Evolutionary conservation across 2,329 filamentous ascomycete species (phyloP).

Genomic region (Xylaria sp.): DNA sequence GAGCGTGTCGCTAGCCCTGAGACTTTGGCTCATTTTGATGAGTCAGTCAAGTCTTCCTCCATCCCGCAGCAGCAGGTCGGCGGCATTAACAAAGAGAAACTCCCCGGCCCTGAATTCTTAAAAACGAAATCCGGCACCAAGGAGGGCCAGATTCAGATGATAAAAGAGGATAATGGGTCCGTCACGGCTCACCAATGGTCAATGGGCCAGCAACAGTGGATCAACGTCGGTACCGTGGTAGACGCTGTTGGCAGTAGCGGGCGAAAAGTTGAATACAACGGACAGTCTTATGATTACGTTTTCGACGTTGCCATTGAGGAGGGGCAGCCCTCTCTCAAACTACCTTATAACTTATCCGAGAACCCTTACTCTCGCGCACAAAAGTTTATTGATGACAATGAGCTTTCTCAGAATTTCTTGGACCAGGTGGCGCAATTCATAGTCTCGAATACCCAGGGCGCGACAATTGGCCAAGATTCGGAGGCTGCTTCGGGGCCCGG

Average conservation of each 20-base stretch:
- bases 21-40: conserved; percentile 75
- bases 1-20: conserved; percentile 73
- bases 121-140: conserved; percentile 85
- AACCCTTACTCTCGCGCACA: conserved; percentile 92
- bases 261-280: conserved; percentile 75
- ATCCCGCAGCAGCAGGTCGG: conserved; percentile 87
- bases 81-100: conserved; percentile 86
- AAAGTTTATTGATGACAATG: conserved; percentile 88
- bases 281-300: conserved; percentile 92
- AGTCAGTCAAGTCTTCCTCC: conserved; percentile 79
- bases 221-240: conserved; percentile 92
- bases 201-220: conserved; percentile 72
- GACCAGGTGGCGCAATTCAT: conserved; percentile 96
- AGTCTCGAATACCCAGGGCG: conserved; percentile 84
- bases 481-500: conserved; percentile 61
- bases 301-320: conserved; percentile 97
- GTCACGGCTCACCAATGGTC: conserved; percentile 93
- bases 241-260: conserved; percentile 84
- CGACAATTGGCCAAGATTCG: conserved; percentile 72
- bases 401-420: conserved; percentile 84
- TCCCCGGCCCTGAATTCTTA: conserved; percentile 88
- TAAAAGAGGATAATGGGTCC: conserved; percentile 78
- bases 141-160: conserved; percentile 94
- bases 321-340: conserved; percentile 86
- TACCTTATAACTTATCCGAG: conserved; percentile 91